Base-by-base conservation (phyloP, 441 rosid genomes). In the Raphanus hybrid region DNA sequence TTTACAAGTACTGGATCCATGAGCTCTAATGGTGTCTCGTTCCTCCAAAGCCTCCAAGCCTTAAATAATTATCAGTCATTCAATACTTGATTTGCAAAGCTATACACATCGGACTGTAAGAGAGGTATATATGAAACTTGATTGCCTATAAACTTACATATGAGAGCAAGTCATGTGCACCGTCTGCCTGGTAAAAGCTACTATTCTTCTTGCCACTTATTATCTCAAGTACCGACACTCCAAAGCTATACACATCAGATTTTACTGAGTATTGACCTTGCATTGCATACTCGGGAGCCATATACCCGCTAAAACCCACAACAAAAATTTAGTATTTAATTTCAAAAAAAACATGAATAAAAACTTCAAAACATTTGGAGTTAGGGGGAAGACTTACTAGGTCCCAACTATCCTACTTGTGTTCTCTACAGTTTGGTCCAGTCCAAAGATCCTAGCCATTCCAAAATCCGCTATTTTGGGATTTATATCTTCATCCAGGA, bases 161-260 rank as follows among this genome's bases (percentile, higher is more conserved):
- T 69, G 64, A 10, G 62, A 69, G 35, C 48, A 69, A 57, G 64
- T 69, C 62, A 11, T 59, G 52, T 35, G n/a, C 73, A 4, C 54
- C 52, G 5, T 69, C 73, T 39, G n/a, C 37, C 3, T 55, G 20
- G 62, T 34, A 18, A 48, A 69, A 39, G 10, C 73, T 55, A 18
- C 20, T 69, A 20, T 69, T 69, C 73, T 69, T 69, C 10, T 57
- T 69, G 35, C 73, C 73, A 5, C 73, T 69, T 55, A 69, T 69
- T 6, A 69, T 69, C 54, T 69, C 59, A 54, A 54, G 59, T 15
- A 54, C 26, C 3, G 26, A 54, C 26, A 54, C 59, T 6, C 59
- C 59, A 8, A 54, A 54, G 15, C 81, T 78, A 52, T 65, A 78
- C 0, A 67, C 77, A 67, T 78, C 81, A 18, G 77, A 58, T 15